phyloP scores from a whole-genome alignment of 345 rosid species.

The Crucihimalaya himalaica region DNA sequence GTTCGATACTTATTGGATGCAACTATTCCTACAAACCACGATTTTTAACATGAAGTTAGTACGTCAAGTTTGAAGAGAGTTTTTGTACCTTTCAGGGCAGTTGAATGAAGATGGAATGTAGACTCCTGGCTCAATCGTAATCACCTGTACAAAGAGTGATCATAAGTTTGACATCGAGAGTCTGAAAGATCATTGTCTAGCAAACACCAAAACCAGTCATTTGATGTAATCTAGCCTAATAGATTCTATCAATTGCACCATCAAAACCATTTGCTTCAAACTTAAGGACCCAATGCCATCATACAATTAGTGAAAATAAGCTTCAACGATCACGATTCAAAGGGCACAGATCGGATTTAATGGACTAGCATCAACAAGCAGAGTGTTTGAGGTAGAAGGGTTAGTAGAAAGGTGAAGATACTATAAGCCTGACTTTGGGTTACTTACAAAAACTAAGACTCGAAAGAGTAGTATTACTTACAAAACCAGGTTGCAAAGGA shows the following conservation, averaged over 20 bases:
- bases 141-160: conserved; percentile 57
- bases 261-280: background rate
- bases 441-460: conserved; percentile 3
- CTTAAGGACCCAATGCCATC: background rate
- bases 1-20: background rate
- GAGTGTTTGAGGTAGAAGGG: conserved; percentile 3
- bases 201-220: conserved; percentile 13
- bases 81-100: conserved; percentile 67
- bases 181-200: background rate
- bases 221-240: background rate
- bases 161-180: background rate
- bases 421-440: background rate
- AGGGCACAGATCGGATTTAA: background rate
- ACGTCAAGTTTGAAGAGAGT: background rate
- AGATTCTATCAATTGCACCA: background rate
- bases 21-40: background rate
- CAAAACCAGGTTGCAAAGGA: conserved; percentile 86
- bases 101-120: conserved; percentile 66
- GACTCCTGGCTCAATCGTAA: conserved; percentile 96
- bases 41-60: background rate
- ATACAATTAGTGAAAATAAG: background rate
- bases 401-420: background rate
- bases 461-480: conserved; percentile 48
- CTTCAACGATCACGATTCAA: background rate
- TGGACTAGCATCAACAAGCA: conserved; percentile 13